Evolutionary conservation across 768 basidiomycete genomes (phyloP).

Genomic region (Myochromella boudieri): DNA sequence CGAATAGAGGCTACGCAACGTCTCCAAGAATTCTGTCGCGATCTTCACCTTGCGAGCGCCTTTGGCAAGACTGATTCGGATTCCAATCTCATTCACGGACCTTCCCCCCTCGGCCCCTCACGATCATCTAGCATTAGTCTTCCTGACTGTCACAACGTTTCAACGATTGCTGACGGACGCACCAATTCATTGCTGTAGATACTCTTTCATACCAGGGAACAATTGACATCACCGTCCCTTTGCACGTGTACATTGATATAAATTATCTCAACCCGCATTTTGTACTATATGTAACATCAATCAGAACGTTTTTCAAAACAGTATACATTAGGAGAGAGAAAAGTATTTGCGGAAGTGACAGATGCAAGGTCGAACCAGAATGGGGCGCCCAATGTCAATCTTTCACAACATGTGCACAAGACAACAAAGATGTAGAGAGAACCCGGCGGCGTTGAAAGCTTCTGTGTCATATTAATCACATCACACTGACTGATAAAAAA

Average conservation of each 20-base stretch:
- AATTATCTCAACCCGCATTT: slow-evolving; percentile 7
- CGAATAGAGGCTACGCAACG: slow-evolving; percentile 38
- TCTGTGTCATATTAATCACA: too few relatives aligned
- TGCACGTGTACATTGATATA: slow-evolving; percentile 7
- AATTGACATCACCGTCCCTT: slow-evolving; percentile 2
- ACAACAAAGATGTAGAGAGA: too few relatives aligned
- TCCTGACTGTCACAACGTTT: not conserved
- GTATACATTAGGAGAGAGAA: not conserved
- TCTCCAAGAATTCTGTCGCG: slow-evolving; percentile 49
- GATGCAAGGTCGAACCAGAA: too few relatives aligned
- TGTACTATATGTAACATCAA: slow-evolving; percentile 13
- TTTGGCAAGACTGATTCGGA: slow-evolving; percentile 26
- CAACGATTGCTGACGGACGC: not conserved
- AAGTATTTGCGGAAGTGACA: too few relatives aligned
- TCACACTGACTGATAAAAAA: too few relatives aligned
- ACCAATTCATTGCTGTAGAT: slow-evolving; percentile 3
- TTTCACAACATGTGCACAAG: too few relatives aligned
- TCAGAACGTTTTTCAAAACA: not conserved
- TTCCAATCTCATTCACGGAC: slow-evolving; percentile 5
- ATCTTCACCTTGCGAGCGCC: slow-evolving; percentile 41
- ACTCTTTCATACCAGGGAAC: not conserved
- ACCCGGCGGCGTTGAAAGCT: too few relatives aligned
- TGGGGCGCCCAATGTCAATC: too few relatives aligned
- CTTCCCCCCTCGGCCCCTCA: slow-evolving; percentile 11
- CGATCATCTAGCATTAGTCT: slow-evolving; percentile 3